phyloP scores from a whole-genome alignment of 176 grass and related monocot genomes.

The Carex littledalei region DNA sequence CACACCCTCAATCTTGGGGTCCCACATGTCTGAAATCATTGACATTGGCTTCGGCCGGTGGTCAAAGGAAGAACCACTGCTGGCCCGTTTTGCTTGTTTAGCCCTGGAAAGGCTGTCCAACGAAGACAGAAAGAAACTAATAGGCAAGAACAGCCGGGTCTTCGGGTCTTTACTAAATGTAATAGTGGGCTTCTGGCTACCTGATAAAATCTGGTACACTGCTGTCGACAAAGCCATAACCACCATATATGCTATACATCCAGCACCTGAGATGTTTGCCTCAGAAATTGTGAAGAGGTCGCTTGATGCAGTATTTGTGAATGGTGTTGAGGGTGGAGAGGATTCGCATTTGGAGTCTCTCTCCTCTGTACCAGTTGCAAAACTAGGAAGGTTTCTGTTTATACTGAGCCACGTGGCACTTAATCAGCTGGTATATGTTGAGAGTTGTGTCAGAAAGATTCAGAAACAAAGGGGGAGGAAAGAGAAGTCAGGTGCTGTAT shows the following conservation, averaged over 20 bases:
- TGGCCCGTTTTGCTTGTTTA: constrained; percentile 86
- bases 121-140: constrained; percentile 78
- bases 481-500: constrained; percentile 38
- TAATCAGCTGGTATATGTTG: constrained; percentile 92
- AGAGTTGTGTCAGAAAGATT: constrained; percentile 73
- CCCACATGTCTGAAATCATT: constrained; percentile 86
- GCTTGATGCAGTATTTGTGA: constrained; percentile 50
- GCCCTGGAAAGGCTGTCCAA: constrained; percentile 80
- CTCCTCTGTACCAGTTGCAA: constrained; percentile 43
- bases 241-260: constrained; percentile 69
- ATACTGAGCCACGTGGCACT: constrained; percentile 74
- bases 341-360: constrained; percentile 23
- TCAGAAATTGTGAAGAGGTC: constrained; percentile 73
- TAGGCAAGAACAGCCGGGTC: constrained; percentile 45
- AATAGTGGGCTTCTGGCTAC: constrained; percentile 58
- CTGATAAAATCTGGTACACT: constrained; percentile 89
- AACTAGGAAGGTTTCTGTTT: constrained; percentile 90
- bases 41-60: constrained; percentile 95
- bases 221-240: constrained; percentile 78
- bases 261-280: constrained; percentile 68
- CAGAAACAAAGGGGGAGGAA: constrained; percentile 75
- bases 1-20: constrained; percentile 60
- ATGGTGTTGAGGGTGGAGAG: constrained; percentile 32
- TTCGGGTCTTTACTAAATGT: constrained; percentile 60
- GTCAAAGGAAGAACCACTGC: constrained; percentile 90